Conservation (phyloP, 768 basidiomycete species). For the Collybiopsis luxurians region DNA sequence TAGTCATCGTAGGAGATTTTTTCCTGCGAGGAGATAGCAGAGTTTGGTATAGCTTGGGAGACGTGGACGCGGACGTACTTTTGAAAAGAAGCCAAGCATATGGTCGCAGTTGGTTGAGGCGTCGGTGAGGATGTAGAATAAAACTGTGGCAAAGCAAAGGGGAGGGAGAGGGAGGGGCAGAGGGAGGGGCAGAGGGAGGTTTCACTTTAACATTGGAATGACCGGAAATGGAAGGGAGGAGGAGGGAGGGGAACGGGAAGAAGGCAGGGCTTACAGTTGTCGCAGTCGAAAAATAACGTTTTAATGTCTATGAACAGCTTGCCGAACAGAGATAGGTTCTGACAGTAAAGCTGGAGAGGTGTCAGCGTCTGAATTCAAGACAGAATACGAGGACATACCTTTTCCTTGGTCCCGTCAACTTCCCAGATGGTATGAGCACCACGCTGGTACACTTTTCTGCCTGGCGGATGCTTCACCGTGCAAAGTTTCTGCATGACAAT, state of each 20-base stretch:
- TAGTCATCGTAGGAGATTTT: conserved; percentile 96
- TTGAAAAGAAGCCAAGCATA: conserved; percentile 75
- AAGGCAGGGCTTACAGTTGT: conserved; percentile 62
- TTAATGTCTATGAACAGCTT: conserved; percentile 99
- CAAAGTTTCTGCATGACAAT: conserved; percentile 74
- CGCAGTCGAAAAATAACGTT: conserved; percentile 88
- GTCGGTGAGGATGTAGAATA: conserved; percentile 92
- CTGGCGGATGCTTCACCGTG: conserved; percentile 71
- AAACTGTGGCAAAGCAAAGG: conserved; percentile 61
- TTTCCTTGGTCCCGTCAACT: conserved; percentile 84
- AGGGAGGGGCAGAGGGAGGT: no score
- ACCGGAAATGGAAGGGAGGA: neutral
- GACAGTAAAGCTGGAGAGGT: conserved; percentile 79
- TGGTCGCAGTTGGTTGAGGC: conserved; percentile 76
- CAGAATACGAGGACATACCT: conserved; percentile 45
- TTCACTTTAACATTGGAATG: no score
- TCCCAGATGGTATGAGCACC: conserved; percentile 94
- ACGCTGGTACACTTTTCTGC: conserved; percentile 84
- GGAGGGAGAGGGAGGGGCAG: no score
- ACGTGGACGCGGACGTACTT: no score
- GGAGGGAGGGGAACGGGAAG: neutral
- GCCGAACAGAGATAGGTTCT: conserved; percentile 92
- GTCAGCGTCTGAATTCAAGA: neutral
- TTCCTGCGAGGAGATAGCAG: conserved; percentile 73
- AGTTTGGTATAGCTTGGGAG: no score